Base-by-base conservation (phyloP, 2,329 filamentous ascomycete species). In the Bipolaris gigantea region DNA sequence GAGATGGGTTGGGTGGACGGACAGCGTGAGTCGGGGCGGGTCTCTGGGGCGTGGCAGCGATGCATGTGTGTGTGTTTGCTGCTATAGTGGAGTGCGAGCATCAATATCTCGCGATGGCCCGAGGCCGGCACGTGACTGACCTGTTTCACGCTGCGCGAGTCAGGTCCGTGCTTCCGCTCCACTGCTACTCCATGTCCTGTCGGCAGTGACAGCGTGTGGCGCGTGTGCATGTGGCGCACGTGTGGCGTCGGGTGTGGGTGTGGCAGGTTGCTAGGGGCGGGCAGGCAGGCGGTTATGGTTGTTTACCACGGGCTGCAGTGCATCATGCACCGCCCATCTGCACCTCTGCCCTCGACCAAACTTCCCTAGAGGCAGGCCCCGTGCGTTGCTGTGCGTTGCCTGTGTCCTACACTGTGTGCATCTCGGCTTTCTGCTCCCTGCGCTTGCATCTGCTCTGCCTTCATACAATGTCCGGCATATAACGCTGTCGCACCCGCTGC, bases 381-480 rank as follows among this genome's bases (percentile, higher is more conserved):
- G 48, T 57, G 60, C 61, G 61, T 60, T 60, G 54, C 64, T 69
- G 67, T 40, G 38, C 15, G 25, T 40, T 23, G 38, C 15, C 23
- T 40, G 19, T 16, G 38, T 40, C 67, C 66, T 59, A 67, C 70
- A 69, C 50, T 60, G 55, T 48, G 52, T 50, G 56, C 46, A 54
- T 44, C 56, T 53, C 41, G 57, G 41, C 40, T 34, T 34, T n/a
- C 36, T 34, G 30, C 38, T 8, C 34, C 47, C 36, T 23, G 27
- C 19, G 15, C 13, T 21, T 23, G 27, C 19, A 15, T 18, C 30
- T 30, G 25, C 21, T 38, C 18, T 34, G 18, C 18, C 19, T 41
- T 58, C 57, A 58, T 59, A 56, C 57, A 60, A 73, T 62, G 49
- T 69, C 68, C 63, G 55, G 36, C 57, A 60, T 56, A 56, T 68